Evolutionary conservation across 108 stramenopile genomes (phyloP).

Genomic region (Epithemia pelagica): DNA sequence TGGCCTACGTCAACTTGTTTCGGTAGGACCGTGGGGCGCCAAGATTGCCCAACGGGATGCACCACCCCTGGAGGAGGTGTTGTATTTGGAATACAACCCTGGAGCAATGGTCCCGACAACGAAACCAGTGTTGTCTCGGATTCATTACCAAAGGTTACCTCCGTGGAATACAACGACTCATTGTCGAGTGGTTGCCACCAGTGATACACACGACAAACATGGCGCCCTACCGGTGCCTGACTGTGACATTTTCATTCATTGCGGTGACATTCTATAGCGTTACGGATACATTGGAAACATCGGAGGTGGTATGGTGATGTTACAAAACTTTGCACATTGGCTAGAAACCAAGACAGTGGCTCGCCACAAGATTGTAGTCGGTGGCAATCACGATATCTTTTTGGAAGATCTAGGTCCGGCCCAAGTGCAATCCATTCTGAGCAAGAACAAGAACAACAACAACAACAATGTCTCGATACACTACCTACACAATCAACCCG

Average conservation of each 20-base stretch:
- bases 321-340: constrained; percentile 15
- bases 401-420: constrained; percentile 1
- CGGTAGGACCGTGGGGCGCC: neutral
- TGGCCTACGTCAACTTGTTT: neutral
- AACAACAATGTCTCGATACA: neutral
- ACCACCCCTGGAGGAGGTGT: neutral
- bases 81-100: neutral
- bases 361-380: constrained; percentile 12
- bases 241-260: constrained; percentile 16
- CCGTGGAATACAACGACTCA: neutral
- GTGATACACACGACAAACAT: constrained; percentile 18
- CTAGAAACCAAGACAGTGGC: neutral
- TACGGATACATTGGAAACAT: constrained; percentile 10
- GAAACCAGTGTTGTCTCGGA: too few relatives aligned
- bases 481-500: neutral
- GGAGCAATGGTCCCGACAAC: too few relatives aligned
- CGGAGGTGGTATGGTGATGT: neutral
- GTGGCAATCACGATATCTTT: constrained; percentile 15
- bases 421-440: neutral
- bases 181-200: constrained; percentile 6
- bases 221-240: constrained; percentile 8
- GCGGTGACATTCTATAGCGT: constrained; percentile 12
- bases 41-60: neutral
- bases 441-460: neutral
- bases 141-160: neutral